A percentile compares a stretch with the other conserved stretches of the same genome.
Conservation (phyloP, 192 early-diverging fungal genomes). For the Umbelopsis vinacea region DNA sequence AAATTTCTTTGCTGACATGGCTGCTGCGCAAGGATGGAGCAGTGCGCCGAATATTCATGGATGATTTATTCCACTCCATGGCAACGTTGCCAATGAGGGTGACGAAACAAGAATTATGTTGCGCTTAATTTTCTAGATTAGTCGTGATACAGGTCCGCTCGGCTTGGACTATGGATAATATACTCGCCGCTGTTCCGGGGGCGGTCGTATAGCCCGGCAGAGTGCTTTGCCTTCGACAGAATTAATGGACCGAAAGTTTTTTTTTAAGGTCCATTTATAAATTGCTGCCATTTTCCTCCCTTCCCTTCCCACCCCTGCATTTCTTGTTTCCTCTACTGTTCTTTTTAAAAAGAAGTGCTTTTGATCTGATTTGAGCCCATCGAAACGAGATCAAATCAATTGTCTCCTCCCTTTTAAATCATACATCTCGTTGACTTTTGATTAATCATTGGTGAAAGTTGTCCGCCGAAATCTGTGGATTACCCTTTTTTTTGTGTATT, state of each 20-base stretch:
- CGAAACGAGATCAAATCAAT: neutral
- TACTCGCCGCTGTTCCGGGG: neutral
- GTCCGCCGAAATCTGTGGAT: too few relatives aligned
- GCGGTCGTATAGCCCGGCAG: neutral
- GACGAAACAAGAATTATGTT: too few relatives aligned
- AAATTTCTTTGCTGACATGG: neutral
- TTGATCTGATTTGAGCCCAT: too few relatives aligned
- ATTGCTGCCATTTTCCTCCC: neutral
- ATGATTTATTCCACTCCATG: neutral
- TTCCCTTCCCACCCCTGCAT: neutral
- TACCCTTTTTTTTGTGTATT: neutral
- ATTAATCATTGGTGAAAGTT: too few relatives aligned
- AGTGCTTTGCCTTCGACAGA: slow-evolving; percentile 18
- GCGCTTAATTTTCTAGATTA: too few relatives aligned
- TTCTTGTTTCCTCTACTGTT: neutral
- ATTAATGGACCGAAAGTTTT: slow-evolving; percentile 10
- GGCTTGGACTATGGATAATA: neutral
- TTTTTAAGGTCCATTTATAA: neutral
- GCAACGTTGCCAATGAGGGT: too few relatives aligned
- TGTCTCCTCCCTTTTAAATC: neutral
- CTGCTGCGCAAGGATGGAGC: neutral
- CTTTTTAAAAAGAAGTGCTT: neutral
- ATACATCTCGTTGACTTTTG: too few relatives aligned
- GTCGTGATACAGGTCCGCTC: neutral
- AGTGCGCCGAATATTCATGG: neutral